These are phyloP conservation scores for Chytriomyces hyalinus DNA, from an alignment of 192 early-diverging fungal species.

Conservation along the genomic window DNA sequence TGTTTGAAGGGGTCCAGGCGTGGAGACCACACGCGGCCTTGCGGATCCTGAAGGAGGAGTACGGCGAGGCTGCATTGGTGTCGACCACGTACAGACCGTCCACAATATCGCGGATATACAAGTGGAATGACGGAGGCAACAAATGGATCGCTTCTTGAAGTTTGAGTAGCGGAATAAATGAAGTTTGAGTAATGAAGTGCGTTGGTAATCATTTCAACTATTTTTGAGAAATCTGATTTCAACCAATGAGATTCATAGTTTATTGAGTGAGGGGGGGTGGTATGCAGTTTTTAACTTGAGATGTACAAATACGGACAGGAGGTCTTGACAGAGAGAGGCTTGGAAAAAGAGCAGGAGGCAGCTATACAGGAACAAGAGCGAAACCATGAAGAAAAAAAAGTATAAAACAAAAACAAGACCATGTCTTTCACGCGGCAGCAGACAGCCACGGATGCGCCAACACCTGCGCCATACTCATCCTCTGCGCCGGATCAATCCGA, in stretches of 20 bases:
- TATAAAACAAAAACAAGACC: neutral
- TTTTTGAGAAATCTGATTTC: no score
- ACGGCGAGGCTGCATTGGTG: constrained; percentile 9
- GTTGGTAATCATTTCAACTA: no score
- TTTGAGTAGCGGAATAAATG: no score
- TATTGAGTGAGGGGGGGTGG: neutral
- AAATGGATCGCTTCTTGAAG: neutral
- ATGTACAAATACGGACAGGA: neutral
- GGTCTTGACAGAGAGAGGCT: neutral
- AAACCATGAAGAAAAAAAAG: neutral
- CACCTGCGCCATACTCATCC: constrained; percentile 23
- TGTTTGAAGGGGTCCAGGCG: neutral
- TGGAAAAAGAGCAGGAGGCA: neutral
- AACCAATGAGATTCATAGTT: no score
- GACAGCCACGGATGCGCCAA: constrained; percentile 20
- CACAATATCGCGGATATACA: neutral
- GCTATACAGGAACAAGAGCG: no score
- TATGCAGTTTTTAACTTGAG: neutral
- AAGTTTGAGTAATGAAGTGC: no score
- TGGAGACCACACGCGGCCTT: constrained; percentile 21
- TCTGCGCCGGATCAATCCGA: constrained; percentile 13
- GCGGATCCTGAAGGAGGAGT: constrained; percentile 36
- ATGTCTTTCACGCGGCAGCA: neutral
- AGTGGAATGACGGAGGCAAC: neutral
- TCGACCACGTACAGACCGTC: neutral